Base-by-base conservation (phyloP, 1,284 basidiomycete genomes). In the Cystobasidium pallidum region DNA sequence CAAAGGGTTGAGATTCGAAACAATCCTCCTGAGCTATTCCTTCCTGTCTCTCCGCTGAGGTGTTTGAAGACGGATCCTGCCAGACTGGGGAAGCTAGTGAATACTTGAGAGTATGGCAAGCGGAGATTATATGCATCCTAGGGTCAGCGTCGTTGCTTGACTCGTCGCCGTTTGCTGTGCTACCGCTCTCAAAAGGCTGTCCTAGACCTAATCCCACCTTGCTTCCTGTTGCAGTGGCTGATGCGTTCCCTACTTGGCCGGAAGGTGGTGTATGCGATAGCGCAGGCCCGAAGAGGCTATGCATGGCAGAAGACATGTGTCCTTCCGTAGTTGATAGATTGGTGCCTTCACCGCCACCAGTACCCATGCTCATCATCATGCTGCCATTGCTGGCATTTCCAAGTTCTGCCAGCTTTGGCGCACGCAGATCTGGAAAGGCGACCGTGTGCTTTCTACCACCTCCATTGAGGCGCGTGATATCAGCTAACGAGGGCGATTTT, bases 371-470 rank as follows among this genome's bases (percentile, higher is more conserved):
- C 62, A 64, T 64, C 62, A 64, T 64, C 62, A 64, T 64, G 10
- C 11, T 41, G 11, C 62, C 62, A 24, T 36, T 43, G 43, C 43
- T 64, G 4, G 36, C 58, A 24, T 43, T 41, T 39, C 58, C 58
- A 28, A 43, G 58, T 43, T 61, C 39, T 61, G 58, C n/a, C 36
- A 26, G 36, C 39, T 43, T 24, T 11, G 30, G 59, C 3, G 68
- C 68, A 21, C 32, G 61, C 61, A 71, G 49, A 30, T 71, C 68
- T 47, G 68, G 68, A 55, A 71, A 71, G 36, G 68, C 59, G 28
- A 71, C 21, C 15, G 59, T 71, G 32, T 71, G 68, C 45, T 36
- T 36, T 51, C 68, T 49, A 10, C 61, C 61, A 19, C 59, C 55
- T 47, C 47, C 68, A 64, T 71, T 71, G 8, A 34, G 43, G 15